These are phyloP conservation scores for Fremontodendron californicum DNA, from an alignment of 345 rosid genomes.

Conservation along the genomic window DNA sequence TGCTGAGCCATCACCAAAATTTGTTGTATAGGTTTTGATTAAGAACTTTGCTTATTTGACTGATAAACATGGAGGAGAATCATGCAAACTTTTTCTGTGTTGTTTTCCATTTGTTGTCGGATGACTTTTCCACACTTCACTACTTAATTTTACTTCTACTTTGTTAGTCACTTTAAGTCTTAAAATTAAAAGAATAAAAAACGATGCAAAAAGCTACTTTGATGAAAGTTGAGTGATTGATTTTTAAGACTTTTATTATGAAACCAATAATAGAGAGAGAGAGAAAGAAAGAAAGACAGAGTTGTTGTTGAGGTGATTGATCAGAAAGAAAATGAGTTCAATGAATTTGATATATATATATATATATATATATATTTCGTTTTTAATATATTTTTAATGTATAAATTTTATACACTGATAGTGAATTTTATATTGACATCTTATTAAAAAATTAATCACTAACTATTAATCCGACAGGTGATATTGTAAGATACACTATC, in stretches of 20 bases:
- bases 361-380: too few relatives aligned
- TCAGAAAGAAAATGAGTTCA: background rate
- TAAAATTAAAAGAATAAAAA: background rate
- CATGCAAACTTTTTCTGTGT: background rate
- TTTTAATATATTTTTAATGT: too few relatives aligned
- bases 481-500: too few relatives aligned
- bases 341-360: background rate
- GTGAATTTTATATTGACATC: too few relatives aligned
- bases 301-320: background rate
- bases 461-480: too few relatives aligned
- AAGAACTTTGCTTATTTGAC: conserved; percentile 10
- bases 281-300: background rate
- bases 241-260: background rate
- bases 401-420: too few relatives aligned
- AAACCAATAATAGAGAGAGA: background rate
- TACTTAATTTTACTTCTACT: background rate
- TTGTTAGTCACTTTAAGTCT: background rate
- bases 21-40: background rate
- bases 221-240: too few relatives aligned
- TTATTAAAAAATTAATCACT: too few relatives aligned
- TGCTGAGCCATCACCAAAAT: background rate
- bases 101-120: background rate
- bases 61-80: background rate
- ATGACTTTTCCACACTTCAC: background rate
- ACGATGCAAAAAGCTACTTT: too few relatives aligned